A percentile compares a stretch with the other conserved stretches of the same genome.
phyloP scores from a whole-genome alignment of 768 basidiomycete genomes.

The Leccinum truebloodii region DNA sequence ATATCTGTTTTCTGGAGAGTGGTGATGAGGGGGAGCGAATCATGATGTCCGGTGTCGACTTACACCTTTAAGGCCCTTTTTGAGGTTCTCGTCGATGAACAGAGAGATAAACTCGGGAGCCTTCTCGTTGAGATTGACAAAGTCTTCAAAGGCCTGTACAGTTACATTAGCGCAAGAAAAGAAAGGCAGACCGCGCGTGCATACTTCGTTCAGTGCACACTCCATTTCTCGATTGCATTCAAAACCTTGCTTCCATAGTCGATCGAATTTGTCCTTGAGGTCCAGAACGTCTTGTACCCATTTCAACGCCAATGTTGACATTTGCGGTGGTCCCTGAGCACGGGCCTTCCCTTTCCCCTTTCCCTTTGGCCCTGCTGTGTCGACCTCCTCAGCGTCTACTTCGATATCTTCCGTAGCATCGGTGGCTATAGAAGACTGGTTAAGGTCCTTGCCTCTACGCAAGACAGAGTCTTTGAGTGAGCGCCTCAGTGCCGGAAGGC shows the following conservation, averaged over 20 bases:
- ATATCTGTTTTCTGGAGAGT: conserved; percentile 82
- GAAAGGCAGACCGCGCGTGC: conserved; percentile 5
- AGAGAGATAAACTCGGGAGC: conserved; percentile 94
- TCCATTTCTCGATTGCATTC: conserved; percentile 74
- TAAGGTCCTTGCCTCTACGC: conserved; percentile 77
- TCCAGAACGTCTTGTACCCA: conserved; percentile 94
- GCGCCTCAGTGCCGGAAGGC: conserved; percentile 61
- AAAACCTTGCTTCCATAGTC: conserved; percentile 71
- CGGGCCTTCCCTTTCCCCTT: conserved; percentile 61
- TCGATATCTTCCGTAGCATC: conserved; percentile 39
- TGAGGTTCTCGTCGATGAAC: conserved; percentile 95
- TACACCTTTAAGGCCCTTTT: conserved; percentile 92
- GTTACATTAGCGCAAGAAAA: conserved; percentile 4
- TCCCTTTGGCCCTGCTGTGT: conserved; percentile 40
- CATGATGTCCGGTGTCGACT: conserved; percentile 30
- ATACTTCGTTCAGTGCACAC: conserved; percentile 81
- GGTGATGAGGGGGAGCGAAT: not conserved
- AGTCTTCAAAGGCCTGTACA: conserved; percentile 83
- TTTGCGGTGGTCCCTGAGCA: conserved; percentile 39
- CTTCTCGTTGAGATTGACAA: conserved; percentile 85
- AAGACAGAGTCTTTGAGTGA: conserved; percentile 73
- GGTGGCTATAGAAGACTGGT: conserved; percentile 53
- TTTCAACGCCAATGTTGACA: conserved; percentile 66
- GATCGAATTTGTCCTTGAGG: conserved; percentile 90
- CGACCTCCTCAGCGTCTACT: conserved; percentile 37